These are phyloP conservation scores for Zhuliangozyma parablackwelliae DNA, from an alignment of 1,139 yeast species.

Conservation along the genomic window DNA sequence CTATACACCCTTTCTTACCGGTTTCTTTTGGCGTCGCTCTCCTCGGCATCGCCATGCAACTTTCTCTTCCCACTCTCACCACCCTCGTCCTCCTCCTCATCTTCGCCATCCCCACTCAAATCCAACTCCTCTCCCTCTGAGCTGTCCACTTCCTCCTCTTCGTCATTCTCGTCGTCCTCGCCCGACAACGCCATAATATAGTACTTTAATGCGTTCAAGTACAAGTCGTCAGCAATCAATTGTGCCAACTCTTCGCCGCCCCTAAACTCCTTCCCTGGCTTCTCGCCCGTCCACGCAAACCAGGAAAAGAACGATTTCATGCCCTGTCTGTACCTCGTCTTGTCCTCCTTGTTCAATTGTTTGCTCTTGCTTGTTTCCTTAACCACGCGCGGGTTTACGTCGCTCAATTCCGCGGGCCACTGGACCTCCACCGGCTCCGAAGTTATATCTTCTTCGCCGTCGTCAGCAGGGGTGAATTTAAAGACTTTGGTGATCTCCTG, in stretches of 20 bases:
- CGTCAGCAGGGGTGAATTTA: slow-evolving; percentile 36
- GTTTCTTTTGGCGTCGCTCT: too few species aligned
- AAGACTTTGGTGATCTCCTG: slow-evolving; percentile 57
- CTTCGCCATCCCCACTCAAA: slow-evolving; percentile 45
- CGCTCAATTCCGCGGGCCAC: slow-evolving; percentile 59
- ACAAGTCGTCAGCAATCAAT: slow-evolving; percentile 60
- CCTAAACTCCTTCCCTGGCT: slow-evolving; percentile 70
- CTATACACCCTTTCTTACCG: too few species aligned
- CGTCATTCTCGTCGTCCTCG: slow-evolving; percentile 44
- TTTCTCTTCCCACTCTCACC: too few species aligned
- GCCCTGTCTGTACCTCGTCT: slow-evolving; percentile 58
- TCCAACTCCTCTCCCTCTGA: slow-evolving; percentile 55
- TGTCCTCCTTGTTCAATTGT: slow-evolving; percentile 46
- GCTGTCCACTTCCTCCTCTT: slow-evolving; percentile 43
- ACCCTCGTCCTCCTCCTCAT: too few species aligned
- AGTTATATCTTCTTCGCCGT: slow-evolving; percentile 49
- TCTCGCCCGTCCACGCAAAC: slow-evolving; percentile 71
- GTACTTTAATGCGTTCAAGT: slow-evolving; percentile 68
- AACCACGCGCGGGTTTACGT: slow-evolving; percentile 49
- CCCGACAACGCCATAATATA: slow-evolving; percentile 64
- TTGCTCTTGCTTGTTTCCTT: slow-evolving; percentile 27
- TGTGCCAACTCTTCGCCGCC: slow-evolving; percentile 67
- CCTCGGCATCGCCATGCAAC: too few species aligned
- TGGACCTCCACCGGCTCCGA: slow-evolving; percentile 47
- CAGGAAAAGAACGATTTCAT: slow-evolving; percentile 74